Percentiles rank a stretch among this genome's conserved stretches.
phyloP scores from a whole-genome alignment of 441 rosid species.

The Euphorbia celastroides region DNA sequence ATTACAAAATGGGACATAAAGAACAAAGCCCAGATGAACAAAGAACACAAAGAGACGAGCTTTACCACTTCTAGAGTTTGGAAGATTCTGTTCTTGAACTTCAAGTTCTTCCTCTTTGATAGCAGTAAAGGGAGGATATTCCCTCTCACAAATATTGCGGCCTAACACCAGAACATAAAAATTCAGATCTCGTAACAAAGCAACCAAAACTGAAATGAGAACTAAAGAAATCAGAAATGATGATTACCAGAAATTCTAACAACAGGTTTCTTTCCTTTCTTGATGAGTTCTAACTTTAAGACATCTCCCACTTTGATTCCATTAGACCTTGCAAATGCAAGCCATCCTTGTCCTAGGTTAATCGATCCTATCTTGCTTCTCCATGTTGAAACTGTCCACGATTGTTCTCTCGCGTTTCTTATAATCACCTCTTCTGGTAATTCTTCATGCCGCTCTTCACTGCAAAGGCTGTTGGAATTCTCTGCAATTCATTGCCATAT shows the following conservation, averaged over 20 bases:
- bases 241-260: conserved; percentile 5
- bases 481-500: conserved; percentile 8
- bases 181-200: neutral
- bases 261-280: conserved; percentile 1
- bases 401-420: conserved; percentile 2
- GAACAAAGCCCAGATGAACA: neutral
- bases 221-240: neutral
- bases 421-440: conserved; percentile 7
- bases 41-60: neutral
- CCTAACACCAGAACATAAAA: conserved; percentile 20
- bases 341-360: neutral
- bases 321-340: conserved; percentile 6
- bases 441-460: neutral
- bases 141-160: conserved; percentile 9
- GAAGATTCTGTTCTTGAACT: too few species aligned
- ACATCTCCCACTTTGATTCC: conserved; percentile 9
- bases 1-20: too few species aligned
- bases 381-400: neutral
- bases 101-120: neutral
- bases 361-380: neutral
- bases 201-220: neutral
- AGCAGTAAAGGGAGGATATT: neutral
- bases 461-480: conserved; percentile 9
- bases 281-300: conserved; percentile 12
- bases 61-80: neutral